A percentile compares a stretch with the other conserved stretches of the same genome.
phyloP scores from a whole-genome alignment of 257 asterid species.

The Solanum medicagineum region DNA sequence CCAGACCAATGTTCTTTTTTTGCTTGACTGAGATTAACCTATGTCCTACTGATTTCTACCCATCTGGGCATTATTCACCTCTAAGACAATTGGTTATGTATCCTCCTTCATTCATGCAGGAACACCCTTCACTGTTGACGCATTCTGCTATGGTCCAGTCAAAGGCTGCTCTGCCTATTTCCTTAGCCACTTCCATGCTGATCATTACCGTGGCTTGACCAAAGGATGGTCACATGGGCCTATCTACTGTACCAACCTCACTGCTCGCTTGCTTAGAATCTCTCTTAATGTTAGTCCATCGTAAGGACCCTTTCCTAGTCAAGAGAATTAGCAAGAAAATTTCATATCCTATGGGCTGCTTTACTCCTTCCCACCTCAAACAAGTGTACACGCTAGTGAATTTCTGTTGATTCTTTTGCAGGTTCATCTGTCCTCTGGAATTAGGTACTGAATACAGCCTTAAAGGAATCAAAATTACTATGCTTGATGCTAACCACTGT shows the following conservation, averaged over 20 bases:
- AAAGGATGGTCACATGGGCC: conserved; percentile 17
- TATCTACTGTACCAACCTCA: conserved; percentile 15
- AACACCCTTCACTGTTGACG: conserved; percentile 19
- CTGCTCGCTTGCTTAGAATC: conserved; percentile 15
- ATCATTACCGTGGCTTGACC: conserved; percentile 15
- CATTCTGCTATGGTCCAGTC: conserved; percentile 13
- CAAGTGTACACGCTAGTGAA: not conserved
- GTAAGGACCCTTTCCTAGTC: not conserved
- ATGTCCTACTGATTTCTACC: not conserved
- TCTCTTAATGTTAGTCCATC: conserved; percentile 6
- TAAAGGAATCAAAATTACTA: conserved; percentile 13
- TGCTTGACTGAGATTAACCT: not conserved
- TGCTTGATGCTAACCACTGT: conserved; percentile 23
- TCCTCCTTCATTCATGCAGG: conserved; percentile 1
- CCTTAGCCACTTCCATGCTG: conserved; percentile 17
- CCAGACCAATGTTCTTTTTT: no score
- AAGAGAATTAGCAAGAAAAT: not conserved
- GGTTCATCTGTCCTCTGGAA: conserved; percentile 4
- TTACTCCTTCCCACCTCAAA: not conserved
- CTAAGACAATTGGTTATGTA: not conserved
- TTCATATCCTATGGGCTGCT: not conserved
- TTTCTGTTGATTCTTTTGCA: not conserved
- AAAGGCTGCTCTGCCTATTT: conserved; percentile 9
- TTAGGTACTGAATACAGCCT: conserved; percentile 1
- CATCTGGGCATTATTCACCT: not conserved